Evolutionary conservation across 257 asterid species (phyloP).

Genomic region (Thymus mandschuricus): DNA sequence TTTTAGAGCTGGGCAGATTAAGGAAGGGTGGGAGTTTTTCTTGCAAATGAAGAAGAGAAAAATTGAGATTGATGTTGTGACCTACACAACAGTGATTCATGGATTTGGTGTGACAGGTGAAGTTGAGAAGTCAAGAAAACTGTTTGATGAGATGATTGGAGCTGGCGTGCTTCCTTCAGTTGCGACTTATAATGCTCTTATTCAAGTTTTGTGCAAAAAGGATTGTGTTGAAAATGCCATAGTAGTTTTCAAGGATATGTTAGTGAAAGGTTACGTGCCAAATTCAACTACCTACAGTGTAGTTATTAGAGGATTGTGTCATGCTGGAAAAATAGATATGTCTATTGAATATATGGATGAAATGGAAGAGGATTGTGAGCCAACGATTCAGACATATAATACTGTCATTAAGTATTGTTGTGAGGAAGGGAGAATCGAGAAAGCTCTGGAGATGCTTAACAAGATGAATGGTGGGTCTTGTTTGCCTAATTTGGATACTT

Average conservation of each 20-base stretch:
- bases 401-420: conserved; percentile 77
- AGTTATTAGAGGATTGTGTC: conserved; percentile 82
- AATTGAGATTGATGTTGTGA: conserved; percentile 77
- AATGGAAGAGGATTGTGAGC: conserved; percentile 74
- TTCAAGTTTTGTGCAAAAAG: conserved; percentile 90
- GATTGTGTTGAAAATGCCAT: conserved; percentile 80
- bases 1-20: conserved; percentile 67
- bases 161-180: conserved; percentile 91
- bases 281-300: conserved; percentile 73
- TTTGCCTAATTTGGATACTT: conserved; percentile 87
- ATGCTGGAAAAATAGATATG: conserved; percentile 63
- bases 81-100: conserved; percentile 85
- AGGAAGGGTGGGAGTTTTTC: conserved; percentile 87
- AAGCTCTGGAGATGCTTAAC: conserved; percentile 66
- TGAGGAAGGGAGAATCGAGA: conserved; percentile 81
- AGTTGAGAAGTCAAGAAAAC: conserved; percentile 64
- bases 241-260: conserved; percentile 66
- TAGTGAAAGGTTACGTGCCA: conserved; percentile 75
- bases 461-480: conserved; percentile 66
- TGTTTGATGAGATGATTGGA: conserved; percentile 76
- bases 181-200: conserved; percentile 83
- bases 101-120: conserved; percentile 87
- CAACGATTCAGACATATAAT: conserved; percentile 77
- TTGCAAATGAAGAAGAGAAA: conserved; percentile 86
- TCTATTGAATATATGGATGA: conserved; percentile 65